Evolutionary conservation across 768 basidiomycete species (phyloP), one percentile per base, ranked within the genome.

Genomic region (Favolaschia claudopus): DNA sequence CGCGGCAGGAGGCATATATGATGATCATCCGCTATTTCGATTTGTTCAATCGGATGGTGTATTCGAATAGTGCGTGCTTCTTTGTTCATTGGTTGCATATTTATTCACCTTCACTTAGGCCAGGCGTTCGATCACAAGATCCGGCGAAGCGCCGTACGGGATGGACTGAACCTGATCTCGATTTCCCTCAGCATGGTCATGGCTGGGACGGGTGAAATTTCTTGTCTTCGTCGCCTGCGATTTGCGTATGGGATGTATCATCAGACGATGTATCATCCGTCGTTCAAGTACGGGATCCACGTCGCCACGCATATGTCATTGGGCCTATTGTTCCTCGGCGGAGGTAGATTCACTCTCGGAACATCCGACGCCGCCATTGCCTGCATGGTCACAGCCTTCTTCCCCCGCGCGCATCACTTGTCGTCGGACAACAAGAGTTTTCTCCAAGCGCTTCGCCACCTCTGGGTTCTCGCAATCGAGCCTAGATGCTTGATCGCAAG

Each of bases 401-500:
- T 94, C 71, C 97, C 97, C 6, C 86, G 93, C 4, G 95, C 92
- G 68, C 86, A 93, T 19, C 82, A 86, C 17, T 74, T 82, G 17
- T 89, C 93, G 1, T 85, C 86, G 3, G 96, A 99, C 67, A 98
- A 97, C 76, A 89, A 90, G 57, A 87, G 89, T 40, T 96, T 92
- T 67, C 82, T 97, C 3, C 97, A 98, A 72, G 94, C 95, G 1
- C 85, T 96, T 59, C 87, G 97, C 7, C 96, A 99, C 71, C 75
- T 99, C 22, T 99, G 97, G 97, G 95, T 93, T 2, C 82, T 99
- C 39, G 96, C 97, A 1, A 90, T 92, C 6, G 96, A 99, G 67
- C 97, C 97, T 5, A 78, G 96, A 44, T 98, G 96, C 69, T 80
- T 99, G 17, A 84, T 95, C 33, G 93, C 95, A 0, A 85, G 93